These are phyloP conservation scores for Ceratobasidium theobromae DNA, from an alignment of 1,284 basidiomycete species.

Conservation along the genomic window DNA sequence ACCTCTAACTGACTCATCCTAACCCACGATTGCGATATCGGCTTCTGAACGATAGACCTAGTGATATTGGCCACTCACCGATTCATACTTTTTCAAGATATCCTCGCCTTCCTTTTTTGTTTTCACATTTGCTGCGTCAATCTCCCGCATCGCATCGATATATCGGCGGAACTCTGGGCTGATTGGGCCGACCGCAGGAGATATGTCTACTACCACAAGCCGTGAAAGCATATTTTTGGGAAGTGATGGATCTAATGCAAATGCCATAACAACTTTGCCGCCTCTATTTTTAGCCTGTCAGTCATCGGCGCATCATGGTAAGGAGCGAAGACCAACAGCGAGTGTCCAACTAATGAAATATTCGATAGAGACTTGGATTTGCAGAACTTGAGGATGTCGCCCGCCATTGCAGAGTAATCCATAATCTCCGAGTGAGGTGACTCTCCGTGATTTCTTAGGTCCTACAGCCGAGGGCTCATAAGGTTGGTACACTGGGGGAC, in stretches of 20 bases:
- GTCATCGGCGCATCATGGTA: background rate
- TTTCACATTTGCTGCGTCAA: conserved; percentile 57
- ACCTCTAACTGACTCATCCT: conserved; percentile 70
- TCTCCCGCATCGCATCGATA: conserved; percentile 66
- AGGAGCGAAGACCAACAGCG: conserved; percentile 60
- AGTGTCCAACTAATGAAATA: conserved; percentile 79
- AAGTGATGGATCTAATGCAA: conserved; percentile 62
- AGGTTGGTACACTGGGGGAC: background rate
- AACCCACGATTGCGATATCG: background rate
- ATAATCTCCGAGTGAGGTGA: conserved; percentile 72
- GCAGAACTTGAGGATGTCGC: conserved; percentile 66
- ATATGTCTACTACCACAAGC: conserved; percentile 80
- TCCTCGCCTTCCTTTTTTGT: conserved; percentile 66
- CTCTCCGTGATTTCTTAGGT: conserved; percentile 80
- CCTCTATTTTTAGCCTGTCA: conserved; percentile 55
- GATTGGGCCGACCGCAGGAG: conserved; percentile 63
- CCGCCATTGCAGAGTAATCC: conserved; percentile 72
- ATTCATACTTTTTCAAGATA: conserved; percentile 63
- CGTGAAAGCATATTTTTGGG: conserved; percentile 54
- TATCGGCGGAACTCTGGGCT: conserved; percentile 69
- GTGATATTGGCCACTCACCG: conserved; percentile 48
- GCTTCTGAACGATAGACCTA: conserved; percentile 14
- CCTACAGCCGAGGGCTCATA: conserved; percentile 49
- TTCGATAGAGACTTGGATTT: conserved; percentile 53
- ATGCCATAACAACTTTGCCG: conserved; percentile 81